phyloP scores from a whole-genome alignment of 805 yeast species.

The Candida awuae region DNA sequence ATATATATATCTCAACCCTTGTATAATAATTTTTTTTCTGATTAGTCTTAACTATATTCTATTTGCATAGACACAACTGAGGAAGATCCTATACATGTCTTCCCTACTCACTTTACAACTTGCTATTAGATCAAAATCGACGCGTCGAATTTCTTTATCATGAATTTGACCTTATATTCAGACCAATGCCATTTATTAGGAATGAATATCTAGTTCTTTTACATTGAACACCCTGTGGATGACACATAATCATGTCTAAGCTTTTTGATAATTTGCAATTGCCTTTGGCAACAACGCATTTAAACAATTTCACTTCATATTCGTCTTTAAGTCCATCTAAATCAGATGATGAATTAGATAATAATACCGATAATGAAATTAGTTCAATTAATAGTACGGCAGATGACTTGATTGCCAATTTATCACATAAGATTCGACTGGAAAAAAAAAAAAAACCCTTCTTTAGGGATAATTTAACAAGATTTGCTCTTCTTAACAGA shows the following conservation, averaged over 20 bases:
- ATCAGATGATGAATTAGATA: background rate
- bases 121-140: background rate
- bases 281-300: constrained; percentile 4
- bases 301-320: constrained; percentile 4
- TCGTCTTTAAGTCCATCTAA: background rate
- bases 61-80: no score
- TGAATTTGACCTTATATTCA: no score
- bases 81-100: no score
- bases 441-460: background rate
- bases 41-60: no score
- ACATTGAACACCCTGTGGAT: no score
- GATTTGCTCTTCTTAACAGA: background rate
- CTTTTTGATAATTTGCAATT: background rate
- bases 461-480: background rate
- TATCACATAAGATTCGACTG: background rate
- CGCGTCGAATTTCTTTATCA: no score
- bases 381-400: background rate
- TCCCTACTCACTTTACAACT: no score
- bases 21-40: background rate
- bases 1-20: no score
- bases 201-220: no score
- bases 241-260: no score
- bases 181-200: no score
- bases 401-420: constrained; percentile 3
- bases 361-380: background rate